phyloP scores from a whole-genome alignment of 257 asterid genomes.

The Solanum ossicruentum region DNA sequence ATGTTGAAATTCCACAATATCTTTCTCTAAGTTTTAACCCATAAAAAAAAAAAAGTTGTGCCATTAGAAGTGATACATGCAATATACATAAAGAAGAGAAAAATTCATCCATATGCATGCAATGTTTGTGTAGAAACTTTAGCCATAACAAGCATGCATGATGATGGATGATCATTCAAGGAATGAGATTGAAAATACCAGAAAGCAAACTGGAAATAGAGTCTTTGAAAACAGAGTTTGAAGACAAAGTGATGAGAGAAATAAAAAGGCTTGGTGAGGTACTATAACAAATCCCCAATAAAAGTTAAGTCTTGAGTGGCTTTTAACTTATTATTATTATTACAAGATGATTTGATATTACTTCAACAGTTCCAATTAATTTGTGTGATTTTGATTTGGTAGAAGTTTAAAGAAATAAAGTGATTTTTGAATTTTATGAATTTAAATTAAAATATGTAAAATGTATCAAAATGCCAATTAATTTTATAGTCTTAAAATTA shows the following conservation, averaged over 20 bases:
- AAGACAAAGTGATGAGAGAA: neutral
- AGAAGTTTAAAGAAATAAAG: neutral
- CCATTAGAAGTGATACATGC: neutral
- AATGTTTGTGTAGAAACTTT: neutral
- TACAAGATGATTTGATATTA: neutral
- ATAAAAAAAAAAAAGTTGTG: neutral
- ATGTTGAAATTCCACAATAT: neutral
- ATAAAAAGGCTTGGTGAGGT: neutral
- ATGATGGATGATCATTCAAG: neutral
- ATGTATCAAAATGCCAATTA: no score
- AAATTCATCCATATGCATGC: neutral
- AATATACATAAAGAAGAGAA: neutral
- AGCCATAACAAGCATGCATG: neutral
- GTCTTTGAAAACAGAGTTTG: neutral
- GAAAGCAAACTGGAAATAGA: neutral
- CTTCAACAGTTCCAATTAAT: neutral
- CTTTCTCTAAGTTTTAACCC: neutral
- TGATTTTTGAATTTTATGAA: neutral
- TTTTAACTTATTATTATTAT: neutral
- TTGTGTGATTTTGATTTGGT: neutral
- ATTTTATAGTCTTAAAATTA: no score
- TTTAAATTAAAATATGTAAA: no score
- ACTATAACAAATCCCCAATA: neutral
- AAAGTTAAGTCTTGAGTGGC: neutral
- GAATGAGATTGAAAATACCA: neutral